phyloP scores from a whole-genome alignment of 169 alveolate genomes.

The Cryptosporidium felis region DNA sequence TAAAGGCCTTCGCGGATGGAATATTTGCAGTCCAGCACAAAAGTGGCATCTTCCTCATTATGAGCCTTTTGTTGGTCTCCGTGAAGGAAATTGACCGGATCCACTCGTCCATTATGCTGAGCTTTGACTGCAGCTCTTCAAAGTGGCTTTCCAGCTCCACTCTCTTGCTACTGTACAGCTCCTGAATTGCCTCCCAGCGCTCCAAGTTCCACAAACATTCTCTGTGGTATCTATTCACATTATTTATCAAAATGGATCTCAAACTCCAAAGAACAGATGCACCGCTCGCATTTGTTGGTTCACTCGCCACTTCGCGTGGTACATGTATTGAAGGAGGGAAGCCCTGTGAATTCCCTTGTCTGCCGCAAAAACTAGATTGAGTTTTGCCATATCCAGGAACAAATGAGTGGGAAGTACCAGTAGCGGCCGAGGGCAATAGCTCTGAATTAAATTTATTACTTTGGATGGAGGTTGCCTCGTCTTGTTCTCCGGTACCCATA shows the following conservation, averaged over 20 bases:
- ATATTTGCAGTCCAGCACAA: slow-evolving; percentile 52
- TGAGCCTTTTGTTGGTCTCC: slow-evolving; percentile 52
- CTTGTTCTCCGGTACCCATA: no score
- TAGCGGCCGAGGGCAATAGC: background rate
- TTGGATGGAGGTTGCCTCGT: no score
- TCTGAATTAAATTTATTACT: no score
- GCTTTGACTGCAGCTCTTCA: slow-evolving; percentile 6
- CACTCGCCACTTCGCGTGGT: slow-evolving; percentile 42
- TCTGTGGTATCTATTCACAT: slow-evolving; percentile 50
- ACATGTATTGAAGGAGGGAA: slow-evolving; percentile 51
- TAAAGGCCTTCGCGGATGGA: slow-evolving; percentile 41
- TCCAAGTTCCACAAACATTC: slow-evolving; percentile 43
- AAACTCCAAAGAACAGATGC: slow-evolving; percentile 70
- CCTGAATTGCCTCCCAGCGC: slow-evolving; percentile 23
- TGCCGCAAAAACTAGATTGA: background rate
- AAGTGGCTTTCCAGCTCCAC: slow-evolving; percentile 25
- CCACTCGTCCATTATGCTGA: slow-evolving; percentile 55
- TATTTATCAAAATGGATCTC: slow-evolving; percentile 34
- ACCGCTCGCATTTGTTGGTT: slow-evolving; percentile 61
- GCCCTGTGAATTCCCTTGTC: background rate
- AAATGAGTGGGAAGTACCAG: background rate
- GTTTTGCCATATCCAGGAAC: background rate
- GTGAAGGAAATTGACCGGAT: slow-evolving; percentile 61
- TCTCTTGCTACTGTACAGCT: slow-evolving; percentile 25
- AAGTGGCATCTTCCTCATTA: slow-evolving; percentile 61